Evolutionary conservation across 805 yeast species (phyloP).

Genomic region (Spathaspora gorwiae): DNA sequence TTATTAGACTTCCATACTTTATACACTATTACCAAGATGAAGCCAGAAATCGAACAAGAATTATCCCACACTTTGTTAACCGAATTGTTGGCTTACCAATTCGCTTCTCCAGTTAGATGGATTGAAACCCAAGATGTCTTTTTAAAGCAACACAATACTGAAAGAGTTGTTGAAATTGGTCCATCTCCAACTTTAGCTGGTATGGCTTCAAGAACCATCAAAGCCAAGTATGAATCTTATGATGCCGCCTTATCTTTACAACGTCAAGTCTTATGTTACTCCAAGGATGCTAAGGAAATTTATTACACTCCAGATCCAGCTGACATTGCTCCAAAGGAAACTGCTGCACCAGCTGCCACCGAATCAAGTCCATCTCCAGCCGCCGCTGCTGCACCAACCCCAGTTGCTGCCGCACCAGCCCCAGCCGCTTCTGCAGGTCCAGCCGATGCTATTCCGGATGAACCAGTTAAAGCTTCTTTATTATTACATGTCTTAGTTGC

Average conservation of each 20-base stretch:
- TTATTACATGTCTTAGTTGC: constrained; percentile 88
- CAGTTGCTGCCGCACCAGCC: constrained; percentile 53
- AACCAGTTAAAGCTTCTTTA: constrained; percentile 79
- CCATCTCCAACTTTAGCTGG: constrained; percentile 99
- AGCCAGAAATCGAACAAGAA: constrained; percentile 96
- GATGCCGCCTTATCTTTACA: constrained; percentile 94
- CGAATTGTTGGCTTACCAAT: constrained; percentile 95
- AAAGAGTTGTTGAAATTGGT: constrained; percentile 96
- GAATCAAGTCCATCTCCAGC: constrained; percentile 41
- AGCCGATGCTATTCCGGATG: constrained; percentile 81
- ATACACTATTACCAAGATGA: constrained; percentile 39
- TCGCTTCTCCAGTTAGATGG: constrained; percentile 99
- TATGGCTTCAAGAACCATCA: constrained; percentile 95
- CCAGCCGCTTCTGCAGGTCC: constrained; percentile 75
- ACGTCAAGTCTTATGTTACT: constrained; percentile 92
- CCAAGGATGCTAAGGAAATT: constrained; percentile 94
- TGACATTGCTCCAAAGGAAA: constrained; percentile 37
- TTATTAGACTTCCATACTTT: neutral
- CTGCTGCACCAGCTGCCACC: constrained; percentile 18
- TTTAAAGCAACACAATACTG: constrained; percentile 88
- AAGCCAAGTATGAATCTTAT: constrained; percentile 92
- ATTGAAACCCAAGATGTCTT: constrained; percentile 99
- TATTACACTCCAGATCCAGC: constrained; percentile 87
- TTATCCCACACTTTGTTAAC: constrained; percentile 91
- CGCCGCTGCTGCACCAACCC: constrained; percentile 50